Evolutionary conservation across 192 early-diverging fungal species (phyloP).

Genomic region (Lunasporangiospora selenospora): DNA sequence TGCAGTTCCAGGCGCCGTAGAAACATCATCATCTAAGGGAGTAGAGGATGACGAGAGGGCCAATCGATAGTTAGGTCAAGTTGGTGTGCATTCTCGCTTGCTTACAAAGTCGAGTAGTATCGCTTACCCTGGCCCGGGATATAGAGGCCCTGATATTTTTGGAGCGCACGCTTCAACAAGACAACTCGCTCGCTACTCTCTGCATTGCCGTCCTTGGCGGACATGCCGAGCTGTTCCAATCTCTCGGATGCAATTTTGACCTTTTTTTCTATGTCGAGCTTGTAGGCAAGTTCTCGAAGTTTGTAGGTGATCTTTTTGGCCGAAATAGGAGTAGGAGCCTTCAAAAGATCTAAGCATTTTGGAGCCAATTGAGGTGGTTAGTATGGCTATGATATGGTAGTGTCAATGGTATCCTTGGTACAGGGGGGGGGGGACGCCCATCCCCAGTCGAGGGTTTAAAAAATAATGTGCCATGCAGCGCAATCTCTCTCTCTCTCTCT

Average conservation of each 20-base stretch:
- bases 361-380: too few species aligned
- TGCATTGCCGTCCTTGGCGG: conserved; percentile 56
- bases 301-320: conserved; percentile 77
- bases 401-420: too few species aligned
- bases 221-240: conserved; percentile 62
- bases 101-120: neutral
- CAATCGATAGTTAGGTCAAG: neutral
- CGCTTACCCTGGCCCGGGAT: conserved; percentile 78
- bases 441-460: conserved; percentile 27
- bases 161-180: conserved; percentile 72
- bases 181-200: conserved; percentile 78
- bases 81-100: too few species aligned
- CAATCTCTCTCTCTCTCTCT: conserved; percentile 11
- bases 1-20: conserved; percentile 58
- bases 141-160: conserved; percentile 89
- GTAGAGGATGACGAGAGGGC: neutral
- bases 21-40: conserved; percentile 29
- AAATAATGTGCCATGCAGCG: conserved; percentile 18
- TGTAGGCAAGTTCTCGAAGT: conserved; percentile 86
- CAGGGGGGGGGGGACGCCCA: conserved; percentile 50
- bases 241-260: conserved; percentile 82
- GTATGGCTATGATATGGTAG: too few species aligned
- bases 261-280: conserved; percentile 94
- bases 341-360: conserved; percentile 76
- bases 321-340: conserved; percentile 68